These are phyloP conservation scores for Davidsoniella eucalypti DNA, from an alignment of 2,329 filamentous ascomycete species.

Conservation along the genomic window DNA sequence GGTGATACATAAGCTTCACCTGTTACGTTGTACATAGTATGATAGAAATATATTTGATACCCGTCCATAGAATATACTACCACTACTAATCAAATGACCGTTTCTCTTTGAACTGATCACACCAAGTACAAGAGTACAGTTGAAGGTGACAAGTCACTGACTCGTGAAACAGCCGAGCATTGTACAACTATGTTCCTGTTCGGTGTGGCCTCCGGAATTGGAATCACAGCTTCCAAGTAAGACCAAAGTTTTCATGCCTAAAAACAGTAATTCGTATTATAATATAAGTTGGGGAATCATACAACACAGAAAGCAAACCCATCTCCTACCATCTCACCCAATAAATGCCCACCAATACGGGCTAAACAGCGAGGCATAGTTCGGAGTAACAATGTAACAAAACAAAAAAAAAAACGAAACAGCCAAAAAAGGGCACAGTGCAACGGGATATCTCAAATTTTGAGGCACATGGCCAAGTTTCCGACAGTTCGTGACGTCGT, in stretches of 20 bases:
- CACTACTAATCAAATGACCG: background rate
- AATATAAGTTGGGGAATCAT: slow-evolving; percentile 12
- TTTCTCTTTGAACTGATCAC: background rate
- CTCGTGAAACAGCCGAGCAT: too few relatives aligned
- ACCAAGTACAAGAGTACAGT: background rate
- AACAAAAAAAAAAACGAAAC: slow-evolving; percentile 9
- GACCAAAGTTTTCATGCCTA: too few relatives aligned
- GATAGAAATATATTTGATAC: background rate
- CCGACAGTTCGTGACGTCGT: too few relatives aligned
- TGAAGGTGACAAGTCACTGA: too few relatives aligned
- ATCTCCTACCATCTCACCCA: background rate
- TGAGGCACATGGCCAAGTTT: too few relatives aligned
- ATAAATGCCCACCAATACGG: background rate
- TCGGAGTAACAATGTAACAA: background rate
- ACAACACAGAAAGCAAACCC: slow-evolving; percentile 10
- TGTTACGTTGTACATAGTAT: slow-evolving; percentile 1
- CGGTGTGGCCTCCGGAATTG: too few relatives aligned
- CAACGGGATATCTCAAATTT: background rate
- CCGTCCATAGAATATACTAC: background rate
- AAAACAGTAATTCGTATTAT: slow-evolving; percentile 7
- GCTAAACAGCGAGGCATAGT: too few relatives aligned
- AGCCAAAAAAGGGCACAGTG: background rate
- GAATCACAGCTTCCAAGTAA: too few relatives aligned
- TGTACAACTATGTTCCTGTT: too few relatives aligned
- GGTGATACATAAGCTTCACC: background rate